Percentiles rank a stretch among this genome's conserved stretches.
Evolutionary conservation across 1,139 yeast genomes (phyloP).

Genomic region (Debaryomyces nepalensis): DNA sequence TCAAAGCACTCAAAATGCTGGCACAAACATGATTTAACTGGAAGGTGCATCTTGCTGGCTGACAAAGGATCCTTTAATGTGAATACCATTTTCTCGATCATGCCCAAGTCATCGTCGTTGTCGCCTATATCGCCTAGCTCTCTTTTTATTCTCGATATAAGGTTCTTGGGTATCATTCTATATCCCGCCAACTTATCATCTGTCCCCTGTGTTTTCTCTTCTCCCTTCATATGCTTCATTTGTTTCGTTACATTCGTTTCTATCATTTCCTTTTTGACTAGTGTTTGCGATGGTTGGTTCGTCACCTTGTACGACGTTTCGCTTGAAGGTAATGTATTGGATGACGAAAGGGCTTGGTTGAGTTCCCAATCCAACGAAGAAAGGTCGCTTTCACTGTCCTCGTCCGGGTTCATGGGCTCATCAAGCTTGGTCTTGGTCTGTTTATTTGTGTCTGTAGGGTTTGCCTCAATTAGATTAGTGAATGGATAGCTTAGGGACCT

Average conservation of each 20-base stretch:
- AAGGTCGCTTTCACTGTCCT: slow-evolving; percentile 14
- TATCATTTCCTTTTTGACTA: not conserved
- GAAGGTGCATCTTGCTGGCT: slow-evolving; percentile 43
- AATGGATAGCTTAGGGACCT: slow-evolving; percentile 6
- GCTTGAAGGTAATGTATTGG: slow-evolving; percentile 9
- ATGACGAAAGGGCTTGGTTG: slow-evolving; percentile 13
- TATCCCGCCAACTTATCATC: slow-evolving; percentile 17
- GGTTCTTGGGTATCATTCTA: slow-evolving; percentile 33
- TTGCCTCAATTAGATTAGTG: not conserved
- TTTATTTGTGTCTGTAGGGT: not conserved
- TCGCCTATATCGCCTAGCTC: slow-evolving; percentile 28
- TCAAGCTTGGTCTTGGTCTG: not conserved
- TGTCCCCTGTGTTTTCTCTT: not conserved
- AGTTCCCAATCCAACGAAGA: slow-evolving; percentile 17
- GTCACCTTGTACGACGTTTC: not conserved
- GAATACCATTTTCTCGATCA: slow-evolving; percentile 35
- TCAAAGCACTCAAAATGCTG: slow-evolving; percentile 54
- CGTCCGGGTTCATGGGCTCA: not conserved
- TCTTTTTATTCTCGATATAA: slow-evolving; percentile 25
- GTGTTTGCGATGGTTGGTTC: not conserved
- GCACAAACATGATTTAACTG: slow-evolving; percentile 45
- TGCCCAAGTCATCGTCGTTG: slow-evolving; percentile 29
- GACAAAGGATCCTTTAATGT: slow-evolving; percentile 39
- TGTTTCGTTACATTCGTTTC: not conserved
- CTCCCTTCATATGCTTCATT: not conserved